Evolutionary conservation across 805 yeast species (phyloP), one percentile per base, ranked within the genome.

Genomic region (Lachancea thermotolerans): DNA sequence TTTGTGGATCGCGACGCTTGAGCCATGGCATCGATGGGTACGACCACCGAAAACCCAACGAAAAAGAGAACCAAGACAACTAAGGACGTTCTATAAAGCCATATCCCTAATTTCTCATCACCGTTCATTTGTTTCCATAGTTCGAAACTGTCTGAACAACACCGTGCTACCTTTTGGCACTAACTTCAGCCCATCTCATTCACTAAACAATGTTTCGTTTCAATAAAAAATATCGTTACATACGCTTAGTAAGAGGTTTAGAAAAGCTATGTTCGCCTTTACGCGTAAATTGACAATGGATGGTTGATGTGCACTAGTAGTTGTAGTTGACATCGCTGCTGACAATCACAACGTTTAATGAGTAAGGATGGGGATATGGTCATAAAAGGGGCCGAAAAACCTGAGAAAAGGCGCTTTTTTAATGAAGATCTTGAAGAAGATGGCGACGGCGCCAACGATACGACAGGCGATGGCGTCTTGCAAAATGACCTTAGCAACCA

Each of bases 1-100:
- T 77, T 76, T 10, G 72, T 65, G 3, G 78, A 66, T 7, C 69
- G 69, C 2, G 78, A 69, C 5, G 81, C 76, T 56, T 76, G 81
- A 0, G 72, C 71, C 48, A 89, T 79, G 28, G 88, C 79, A 63
- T 91, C 97, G 12, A 88, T 76, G 0, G 95, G 95, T 0, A 91
- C 69, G 8, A 84, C 85, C 1, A 85, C 69, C 25, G 81, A 69
- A 45, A 89, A 75, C 0, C 81, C 86, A 16, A 84, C 54, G 44
- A 75, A 67, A 1, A 72, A 51, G 2, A 67, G 48, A 42, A 72
- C 49, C 25, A 74, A 60, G 10, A 77, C 49, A 5, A 46, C 48
- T 11, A 49, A 44, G 7, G 59, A 53, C 2, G 53, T 32, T n/a
- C 43, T 16, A 16, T 44, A 44, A 18, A 44, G 40, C 47, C 47